Conservation (phyloP, 148 eudicot genomes). For the Dianthus caryophyllus region DNA sequence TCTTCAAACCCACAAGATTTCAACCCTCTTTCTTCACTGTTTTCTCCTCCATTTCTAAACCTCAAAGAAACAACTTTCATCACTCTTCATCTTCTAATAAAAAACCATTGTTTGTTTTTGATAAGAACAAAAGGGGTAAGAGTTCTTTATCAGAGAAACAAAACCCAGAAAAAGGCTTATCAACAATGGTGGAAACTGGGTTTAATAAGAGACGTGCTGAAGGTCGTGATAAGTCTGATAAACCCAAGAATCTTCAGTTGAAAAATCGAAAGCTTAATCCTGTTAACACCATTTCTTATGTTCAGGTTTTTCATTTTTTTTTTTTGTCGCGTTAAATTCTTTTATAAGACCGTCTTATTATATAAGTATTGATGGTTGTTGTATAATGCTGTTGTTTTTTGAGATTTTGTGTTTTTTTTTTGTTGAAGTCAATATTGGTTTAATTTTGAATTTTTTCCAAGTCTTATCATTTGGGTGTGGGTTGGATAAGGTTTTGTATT, state of each 20-base stretch:
- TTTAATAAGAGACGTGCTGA: conserved; percentile 77
- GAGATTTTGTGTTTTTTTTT: too few species aligned
- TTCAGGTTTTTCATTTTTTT: conserved; percentile 44
- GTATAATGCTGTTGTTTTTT: too few species aligned
- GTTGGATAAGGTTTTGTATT: conserved; percentile 5
- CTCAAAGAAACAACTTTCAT: conserved; percentile 10
- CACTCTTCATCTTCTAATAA: conserved; percentile 14
- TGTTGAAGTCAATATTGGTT: background rate
- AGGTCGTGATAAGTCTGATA: conserved; percentile 59
- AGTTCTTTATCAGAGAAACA: conserved; percentile 33
- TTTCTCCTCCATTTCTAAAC: conserved; percentile 34
- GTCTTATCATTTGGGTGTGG: too few species aligned
- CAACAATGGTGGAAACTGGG: conserved; percentile 43
- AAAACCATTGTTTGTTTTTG: conserved; percentile 16
- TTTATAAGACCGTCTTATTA: too few species aligned
- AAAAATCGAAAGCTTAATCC: conserved; percentile 76
- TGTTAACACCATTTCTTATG: conserved; percentile 62
- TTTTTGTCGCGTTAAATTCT: background rate
- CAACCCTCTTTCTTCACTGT: conserved; percentile 20
- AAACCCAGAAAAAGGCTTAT: conserved; percentile 22
- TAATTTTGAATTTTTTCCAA: background rate
- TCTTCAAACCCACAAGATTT: conserved; percentile 2
- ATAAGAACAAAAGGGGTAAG: conserved; percentile 22
- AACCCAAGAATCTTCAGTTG: conserved; percentile 46
- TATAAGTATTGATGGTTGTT: too few species aligned